These are phyloP conservation scores for Plasmodium cynomolgi DNA, from an alignment of 169 alveolate genomes.

Conservation along the genomic window DNA sequence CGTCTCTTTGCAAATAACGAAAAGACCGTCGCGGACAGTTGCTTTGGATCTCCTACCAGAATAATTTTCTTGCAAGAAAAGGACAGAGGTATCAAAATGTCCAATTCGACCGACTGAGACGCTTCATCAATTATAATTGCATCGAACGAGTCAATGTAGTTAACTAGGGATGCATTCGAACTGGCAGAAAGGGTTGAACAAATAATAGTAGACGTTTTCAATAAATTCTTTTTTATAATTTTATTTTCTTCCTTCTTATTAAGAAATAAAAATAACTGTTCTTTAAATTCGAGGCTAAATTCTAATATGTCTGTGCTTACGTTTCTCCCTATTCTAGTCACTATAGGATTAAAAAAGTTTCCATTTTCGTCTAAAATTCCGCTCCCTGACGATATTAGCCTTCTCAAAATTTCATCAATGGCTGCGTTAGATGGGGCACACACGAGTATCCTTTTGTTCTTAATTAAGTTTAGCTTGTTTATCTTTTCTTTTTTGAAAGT, in stretches of 20 bases:
- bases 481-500: conserved; percentile 7
- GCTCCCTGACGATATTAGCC: conserved; percentile 83
- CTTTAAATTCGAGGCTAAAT: conserved; percentile 89
- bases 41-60: conserved; percentile 97
- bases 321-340: conserved; percentile 93
- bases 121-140: conserved; percentile 99
- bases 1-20: conserved; percentile 86
- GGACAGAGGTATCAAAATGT: conserved; percentile 83
- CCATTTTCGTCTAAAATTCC: conserved; percentile 92
- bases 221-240: conserved; percentile 79
- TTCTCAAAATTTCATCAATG: conserved; percentile 97
- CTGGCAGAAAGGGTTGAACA: conserved; percentile 93
- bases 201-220: conserved; percentile 88
- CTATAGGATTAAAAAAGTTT: conserved; percentile 85
- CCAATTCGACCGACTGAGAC: conserved; percentile 93
- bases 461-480: conserved; percentile 10
- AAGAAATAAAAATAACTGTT: conserved; percentile 78
- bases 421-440: conserved; percentile 99
- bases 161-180: conserved; percentile 89
- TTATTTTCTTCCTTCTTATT: conserved; percentile 33
- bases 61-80: conserved; percentile 91
- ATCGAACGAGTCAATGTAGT: conserved; percentile 87
- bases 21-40: conserved; percentile 97
- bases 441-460: conserved; percentile 88
- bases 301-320: conserved; percentile 90